Conservation (phyloP, 352 stramenopile genomes). For the Pythium periplocum region DNA sequence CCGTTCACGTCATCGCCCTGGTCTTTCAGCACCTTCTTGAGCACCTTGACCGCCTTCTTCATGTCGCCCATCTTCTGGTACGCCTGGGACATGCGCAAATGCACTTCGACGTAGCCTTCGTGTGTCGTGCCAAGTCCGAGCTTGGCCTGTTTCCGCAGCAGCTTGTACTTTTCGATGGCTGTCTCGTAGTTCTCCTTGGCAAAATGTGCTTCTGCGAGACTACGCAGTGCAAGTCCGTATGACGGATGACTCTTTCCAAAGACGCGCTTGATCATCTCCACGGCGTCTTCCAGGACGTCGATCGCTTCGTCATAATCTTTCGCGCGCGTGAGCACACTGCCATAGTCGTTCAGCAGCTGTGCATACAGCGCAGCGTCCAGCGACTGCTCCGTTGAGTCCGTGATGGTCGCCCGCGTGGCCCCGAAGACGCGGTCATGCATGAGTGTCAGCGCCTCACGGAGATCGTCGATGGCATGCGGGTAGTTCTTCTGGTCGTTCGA, state of each 20-base stretch:
- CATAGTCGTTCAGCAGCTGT: constrained; percentile 79
- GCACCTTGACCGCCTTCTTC: constrained; percentile 40
- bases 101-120: constrained; percentile 72
- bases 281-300: constrained; percentile 69
- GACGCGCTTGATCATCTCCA: constrained; percentile 68
- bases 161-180: constrained; percentile 65
- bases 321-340: constrained; percentile 61
- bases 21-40: constrained; percentile 49
- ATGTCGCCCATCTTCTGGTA: constrained; percentile 68
- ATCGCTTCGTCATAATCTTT: constrained; percentile 74
- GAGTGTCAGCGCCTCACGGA: constrained; percentile 58
- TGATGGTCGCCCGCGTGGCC: constrained; percentile 34
- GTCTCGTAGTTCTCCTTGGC: constrained; percentile 66
- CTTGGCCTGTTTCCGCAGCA: constrained; percentile 63
- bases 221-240: constrained; percentile 65
- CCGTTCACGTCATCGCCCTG: constrained; percentile 57
- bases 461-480: constrained; percentile 39
- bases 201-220: constrained; percentile 77
- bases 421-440: constrained; percentile 75
- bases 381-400: constrained; percentile 47
- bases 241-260: constrained; percentile 79
- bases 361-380: constrained; percentile 71
- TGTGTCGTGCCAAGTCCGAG: constrained; percentile 58
- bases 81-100: constrained; percentile 54
- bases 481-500: constrained; percentile 64